Conservation (phyloP, 1,139 yeast species). For the Suhomyces yuchorum region DNA sequence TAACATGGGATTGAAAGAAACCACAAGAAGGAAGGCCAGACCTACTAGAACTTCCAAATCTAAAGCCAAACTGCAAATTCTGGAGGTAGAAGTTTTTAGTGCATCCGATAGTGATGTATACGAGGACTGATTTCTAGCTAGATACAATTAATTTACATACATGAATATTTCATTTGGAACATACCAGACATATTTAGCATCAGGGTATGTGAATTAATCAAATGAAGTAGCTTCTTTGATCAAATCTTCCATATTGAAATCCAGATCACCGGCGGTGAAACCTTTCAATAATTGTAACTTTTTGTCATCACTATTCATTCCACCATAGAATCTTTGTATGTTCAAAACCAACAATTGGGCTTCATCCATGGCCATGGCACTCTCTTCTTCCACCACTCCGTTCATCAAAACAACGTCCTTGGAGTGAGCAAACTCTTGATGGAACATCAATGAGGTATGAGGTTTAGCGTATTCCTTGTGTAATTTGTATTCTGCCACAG, state of each 20-base stretch:
- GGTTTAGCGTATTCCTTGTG: slow-evolving; percentile 94
- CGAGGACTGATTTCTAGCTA: slow-evolving; percentile 4
- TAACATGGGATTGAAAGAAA: not conserved
- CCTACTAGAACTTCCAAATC: slow-evolving; percentile 9
- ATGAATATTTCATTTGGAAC: not conserved
- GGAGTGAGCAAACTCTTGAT: slow-evolving; percentile 67
- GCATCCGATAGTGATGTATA: slow-evolving; percentile 13
- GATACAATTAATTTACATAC: not conserved
- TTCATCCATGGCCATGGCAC: slow-evolving; percentile 64
- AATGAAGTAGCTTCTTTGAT: slow-evolving; percentile 72
- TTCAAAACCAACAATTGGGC: slow-evolving; percentile 79
- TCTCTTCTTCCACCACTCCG: slow-evolving; percentile 76
- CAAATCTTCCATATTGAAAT: slow-evolving; percentile 66
- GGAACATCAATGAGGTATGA: slow-evolving; percentile 88
- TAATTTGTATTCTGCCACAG: slow-evolving; percentile 88
- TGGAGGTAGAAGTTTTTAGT: slow-evolving; percentile 11
- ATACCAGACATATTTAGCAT: not conserved
- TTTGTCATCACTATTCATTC: slow-evolving; percentile 48
- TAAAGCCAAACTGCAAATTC: slow-evolving; percentile 11
- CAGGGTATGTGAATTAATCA: too few species aligned
- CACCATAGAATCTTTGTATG: slow-evolving; percentile 86
- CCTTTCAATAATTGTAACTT: slow-evolving; percentile 60
- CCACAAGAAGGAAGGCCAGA: not conserved
- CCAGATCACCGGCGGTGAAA: slow-evolving; percentile 68
- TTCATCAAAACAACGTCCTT: slow-evolving; percentile 82